Conservation (phyloP, 768 basidiomycete species). For the Boletellus ananas region DNA sequence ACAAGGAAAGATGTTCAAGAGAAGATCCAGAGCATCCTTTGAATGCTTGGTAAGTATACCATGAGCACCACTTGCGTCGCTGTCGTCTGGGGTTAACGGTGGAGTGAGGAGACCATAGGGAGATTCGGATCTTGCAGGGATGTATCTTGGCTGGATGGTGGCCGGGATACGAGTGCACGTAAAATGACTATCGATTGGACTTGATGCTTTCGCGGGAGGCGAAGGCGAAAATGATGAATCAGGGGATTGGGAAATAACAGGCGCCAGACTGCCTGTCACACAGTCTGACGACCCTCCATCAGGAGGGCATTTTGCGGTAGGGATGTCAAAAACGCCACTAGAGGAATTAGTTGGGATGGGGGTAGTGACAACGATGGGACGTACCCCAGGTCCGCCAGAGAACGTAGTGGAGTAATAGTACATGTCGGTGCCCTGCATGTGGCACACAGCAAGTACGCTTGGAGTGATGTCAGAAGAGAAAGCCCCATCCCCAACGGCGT, state of each 20-base stretch:
- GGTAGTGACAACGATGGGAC: slow-evolving; percentile 24
- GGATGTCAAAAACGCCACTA: slow-evolving; percentile 96
- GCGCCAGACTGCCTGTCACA: slow-evolving; percentile 92
- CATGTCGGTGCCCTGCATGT: slow-evolving; percentile 75
- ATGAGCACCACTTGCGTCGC: slow-evolving; percentile 40
- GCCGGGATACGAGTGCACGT: slow-evolving; percentile 23
- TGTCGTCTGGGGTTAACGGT: slow-evolving; percentile 74
- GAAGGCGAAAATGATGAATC: slow-evolving; percentile 32
- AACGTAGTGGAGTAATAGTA: slow-evolving; percentile 93
- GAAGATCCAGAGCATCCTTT: slow-evolving; percentile 70
- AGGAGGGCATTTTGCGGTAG: slow-evolving; percentile 90
- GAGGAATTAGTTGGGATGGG: slow-evolving; percentile 5
- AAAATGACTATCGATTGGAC: slow-evolving; percentile 16
- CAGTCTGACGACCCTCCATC: slow-evolving; percentile 92
- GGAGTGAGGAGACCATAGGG: slow-evolving; percentile 56
- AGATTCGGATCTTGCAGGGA: slow-evolving; percentile 40
- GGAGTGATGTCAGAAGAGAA: slow-evolving; percentile 70
- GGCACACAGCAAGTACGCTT: slow-evolving; percentile 83
- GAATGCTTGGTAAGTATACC: slow-evolving; percentile 43
- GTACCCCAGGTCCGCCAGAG: slow-evolving; percentile 89
- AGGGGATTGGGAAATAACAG: slow-evolving; percentile 46
- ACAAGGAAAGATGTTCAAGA: slow-evolving; percentile 75
- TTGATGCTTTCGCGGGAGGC: slow-evolving; percentile 19
- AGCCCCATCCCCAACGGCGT: slow-evolving; percentile 97
- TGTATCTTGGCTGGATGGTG: slow-evolving; percentile 38